Evolutionary conservation across 1,139 yeast genomes (phyloP).

Genomic region (Torulaspora globosa): DNA sequence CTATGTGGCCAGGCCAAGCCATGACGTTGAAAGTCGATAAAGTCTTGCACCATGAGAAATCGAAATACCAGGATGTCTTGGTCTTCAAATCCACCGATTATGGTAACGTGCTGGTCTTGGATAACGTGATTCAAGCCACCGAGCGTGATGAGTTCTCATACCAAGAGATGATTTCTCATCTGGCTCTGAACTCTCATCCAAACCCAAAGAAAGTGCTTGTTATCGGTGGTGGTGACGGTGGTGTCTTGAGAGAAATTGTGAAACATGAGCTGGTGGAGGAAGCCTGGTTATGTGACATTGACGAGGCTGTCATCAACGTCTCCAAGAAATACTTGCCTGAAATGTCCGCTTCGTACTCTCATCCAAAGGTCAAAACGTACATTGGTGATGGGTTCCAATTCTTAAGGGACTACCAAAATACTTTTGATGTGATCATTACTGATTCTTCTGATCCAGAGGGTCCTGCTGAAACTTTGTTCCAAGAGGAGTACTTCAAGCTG

Average conservation of each 20-base stretch:
- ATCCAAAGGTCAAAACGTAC: slow-evolving; percentile 78
- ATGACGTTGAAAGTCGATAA: slow-evolving; percentile 80
- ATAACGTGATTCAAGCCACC: slow-evolving; percentile 87
- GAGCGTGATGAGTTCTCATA: slow-evolving; percentile 93
- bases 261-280: slow-evolving; percentile 79
- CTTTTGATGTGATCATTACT: slow-evolving; percentile 84
- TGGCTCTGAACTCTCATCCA: slow-evolving; percentile 86
- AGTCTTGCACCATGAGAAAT: slow-evolving; percentile 72
- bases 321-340: slow-evolving; percentile 81
- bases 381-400: slow-evolving; percentile 92
- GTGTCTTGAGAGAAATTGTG: slow-evolving; percentile 86
- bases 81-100: slow-evolving; percentile 83
- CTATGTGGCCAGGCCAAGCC: slow-evolving; percentile 95
- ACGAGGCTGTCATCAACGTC: slow-evolving; percentile 79
- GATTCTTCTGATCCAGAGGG: slow-evolving; percentile 98
- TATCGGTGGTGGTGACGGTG: slow-evolving; percentile 97
- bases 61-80: slow-evolving; percentile 83
- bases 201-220: slow-evolving; percentile 85
- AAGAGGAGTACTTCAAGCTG: slow-evolving; percentile 77
- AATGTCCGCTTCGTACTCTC: slow-evolving; percentile 72
- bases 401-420: slow-evolving; percentile 65
- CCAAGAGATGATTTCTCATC: slow-evolving; percentile 92
- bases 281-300: slow-evolving; percentile 88
- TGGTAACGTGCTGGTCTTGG: slow-evolving; percentile 88
- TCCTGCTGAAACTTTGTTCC: slow-evolving; percentile 87